phyloP scores from a whole-genome alignment of 2,329 filamentous ascomycete species.

The Dothidotthia symphoricarpi region DNA sequence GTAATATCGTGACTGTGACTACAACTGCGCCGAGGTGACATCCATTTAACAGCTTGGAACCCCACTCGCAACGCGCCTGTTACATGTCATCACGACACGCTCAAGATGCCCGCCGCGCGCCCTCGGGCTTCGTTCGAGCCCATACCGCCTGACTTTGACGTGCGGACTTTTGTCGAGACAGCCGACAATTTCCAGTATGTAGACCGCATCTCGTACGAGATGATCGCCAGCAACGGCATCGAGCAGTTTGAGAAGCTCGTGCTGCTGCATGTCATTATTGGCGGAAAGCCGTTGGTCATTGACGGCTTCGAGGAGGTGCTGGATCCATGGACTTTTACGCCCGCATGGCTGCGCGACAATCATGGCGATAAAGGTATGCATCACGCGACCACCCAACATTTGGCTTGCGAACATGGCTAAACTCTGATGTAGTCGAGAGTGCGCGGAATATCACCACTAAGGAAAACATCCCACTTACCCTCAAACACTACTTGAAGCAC shows the following conservation, averaged over 20 bases:
- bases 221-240: constrained; percentile 73
- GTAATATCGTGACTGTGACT: not conserved
- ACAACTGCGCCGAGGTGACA: constrained; percentile 3
- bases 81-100: not conserved
- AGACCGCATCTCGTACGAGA: constrained; percentile 72
- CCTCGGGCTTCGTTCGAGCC: constrained; percentile 90
- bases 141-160: constrained; percentile 79
- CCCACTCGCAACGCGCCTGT: not conserved
- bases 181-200: constrained; percentile 86
- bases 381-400: constrained; percentile 3
- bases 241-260: constrained; percentile 85
- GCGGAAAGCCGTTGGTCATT: constrained; percentile 85
- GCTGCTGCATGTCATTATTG: constrained; percentile 75
- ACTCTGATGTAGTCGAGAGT: constrained; percentile 63
- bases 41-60: too few species aligned
- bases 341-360: constrained; percentile 74
- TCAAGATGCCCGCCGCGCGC: constrained; percentile 70
- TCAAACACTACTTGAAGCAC: constrained; percentile 84
- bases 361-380: constrained; percentile 73
- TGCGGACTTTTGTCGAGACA: constrained; percentile 70
- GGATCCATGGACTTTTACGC: constrained; percentile 74
- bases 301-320: constrained; percentile 80
- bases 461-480: constrained; percentile 76
- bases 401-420: constrained; percentile 30
- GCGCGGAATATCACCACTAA: constrained; percentile 77